Base-by-base conservation (phyloP, 768 basidiomycete species). In the Macrolepiota albuminosa region DNA sequence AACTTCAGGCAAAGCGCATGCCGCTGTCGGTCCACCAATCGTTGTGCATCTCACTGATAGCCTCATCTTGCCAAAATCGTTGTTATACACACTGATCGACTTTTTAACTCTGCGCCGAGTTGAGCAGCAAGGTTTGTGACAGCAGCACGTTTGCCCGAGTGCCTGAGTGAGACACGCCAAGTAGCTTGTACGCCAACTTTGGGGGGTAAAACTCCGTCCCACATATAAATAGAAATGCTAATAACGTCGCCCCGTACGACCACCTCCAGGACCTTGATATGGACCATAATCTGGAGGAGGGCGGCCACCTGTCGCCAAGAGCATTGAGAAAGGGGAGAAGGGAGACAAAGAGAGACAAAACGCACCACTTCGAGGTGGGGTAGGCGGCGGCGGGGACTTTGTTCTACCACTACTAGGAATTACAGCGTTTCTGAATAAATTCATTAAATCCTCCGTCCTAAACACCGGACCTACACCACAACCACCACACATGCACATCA, bases 241-340 rank as follows among this genome's bases (percentile, higher is more conserved):
- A 54, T 67, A 69, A n/a, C 68, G 61, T 42, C 70, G 64, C 21
- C 68, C 71, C 16, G 65, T 61, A 54, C 72, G 68, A 31, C 70
- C 71, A 29, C 71, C 70, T 46, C 70, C 70, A 31, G 90, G 91
- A n/a, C 90, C 89, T 69, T 87, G 87, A 65, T 93, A 93, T 18
- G 91, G 91, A 9, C 91, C 85, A 64, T 93, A 93, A 74, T 93
- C 91, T 43, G 91, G 91, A 21, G 91, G 89, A 31, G 91, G 91
- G 36, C 91, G 81, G 14, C 86, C 87, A 61, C 78, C 86, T 81
- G 65, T 42, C 49, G 52, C 46, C 26, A 46, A 31, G 54, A 50
- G 29, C 24, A 26, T 9, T 53, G 9, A 53, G 36, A 13, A 50
- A 10, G 14, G 4, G 34, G 10, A 47, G 21, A 54, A 55, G 45